These are phyloP conservation scores for Periconia sp. DNA, from an alignment of 2,329 filamentous ascomycete genomes.

Conservation along the genomic window DNA sequence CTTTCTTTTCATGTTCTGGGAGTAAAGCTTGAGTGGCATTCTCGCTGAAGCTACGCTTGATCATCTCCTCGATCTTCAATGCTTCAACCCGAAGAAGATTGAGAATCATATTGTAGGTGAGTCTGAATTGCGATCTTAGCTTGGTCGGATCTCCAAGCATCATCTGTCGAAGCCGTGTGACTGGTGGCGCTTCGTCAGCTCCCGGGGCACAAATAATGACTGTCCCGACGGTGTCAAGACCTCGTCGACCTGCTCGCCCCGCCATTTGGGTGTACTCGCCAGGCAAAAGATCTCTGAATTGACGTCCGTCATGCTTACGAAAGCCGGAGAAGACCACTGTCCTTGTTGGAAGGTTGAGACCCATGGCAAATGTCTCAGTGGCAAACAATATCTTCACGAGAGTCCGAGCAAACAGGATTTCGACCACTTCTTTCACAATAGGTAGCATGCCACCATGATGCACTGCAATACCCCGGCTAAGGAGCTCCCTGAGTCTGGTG, in stretches of 20 bases:
- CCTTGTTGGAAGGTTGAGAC: conserved; percentile 89
- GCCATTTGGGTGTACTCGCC: conserved; percentile 99
- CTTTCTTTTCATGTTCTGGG: conserved; percentile 92
- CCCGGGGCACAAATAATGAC: conserved; percentile 88
- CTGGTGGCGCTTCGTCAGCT: conserved; percentile 84
- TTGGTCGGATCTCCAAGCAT: conserved; percentile 95
- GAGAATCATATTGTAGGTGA: conserved; percentile 99
- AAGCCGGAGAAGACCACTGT: conserved; percentile 98
- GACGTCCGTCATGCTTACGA: conserved; percentile 91
- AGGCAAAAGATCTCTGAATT: conserved; percentile 85
- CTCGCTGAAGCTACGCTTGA: conserved; percentile 98
- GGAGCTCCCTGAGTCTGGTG: conserved; percentile 78
- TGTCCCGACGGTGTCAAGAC: conserved; percentile 87
- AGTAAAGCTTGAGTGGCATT: conserved; percentile 93
- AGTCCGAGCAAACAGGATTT: conserved; percentile 93
- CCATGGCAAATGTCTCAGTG: conserved; percentile 98
- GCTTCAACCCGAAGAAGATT: conserved; percentile 94
- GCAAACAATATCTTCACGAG: conserved; percentile 96
- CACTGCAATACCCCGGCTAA: conserved; percentile 88
- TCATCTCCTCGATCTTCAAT: conserved; percentile 99
- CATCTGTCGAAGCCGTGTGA: conserved; percentile 82
- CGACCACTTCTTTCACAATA: conserved; percentile 96
- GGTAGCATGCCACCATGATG: conserved; percentile 93
- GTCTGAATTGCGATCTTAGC: conserved; percentile 88
- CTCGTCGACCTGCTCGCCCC: conserved; percentile 87